These are phyloP conservation scores for Dionaea muscipula DNA, from an alignment of 179 eudicot genomes.

Conservation along the genomic window DNA sequence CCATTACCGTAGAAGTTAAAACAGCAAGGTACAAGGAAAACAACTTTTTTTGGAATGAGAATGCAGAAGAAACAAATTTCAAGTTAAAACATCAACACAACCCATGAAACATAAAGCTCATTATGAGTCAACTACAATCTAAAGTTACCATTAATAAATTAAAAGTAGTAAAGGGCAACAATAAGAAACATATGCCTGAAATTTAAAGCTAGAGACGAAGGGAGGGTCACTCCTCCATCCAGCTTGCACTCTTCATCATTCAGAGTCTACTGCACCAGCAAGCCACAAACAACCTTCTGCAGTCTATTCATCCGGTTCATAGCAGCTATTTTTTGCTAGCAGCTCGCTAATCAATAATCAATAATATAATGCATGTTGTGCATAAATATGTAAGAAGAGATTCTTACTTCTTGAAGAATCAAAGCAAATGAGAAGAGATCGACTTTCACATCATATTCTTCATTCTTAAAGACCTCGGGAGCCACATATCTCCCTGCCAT, in stretches of 20 bases:
- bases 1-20: too few relatives aligned
- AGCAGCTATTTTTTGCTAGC: not conserved
- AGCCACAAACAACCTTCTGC: not conserved
- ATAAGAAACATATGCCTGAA: too few relatives aligned
- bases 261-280: not conserved
- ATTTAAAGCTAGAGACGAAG: too few relatives aligned
- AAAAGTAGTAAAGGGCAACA: too few relatives aligned
- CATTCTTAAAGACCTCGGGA: slow-evolving; percentile 30
- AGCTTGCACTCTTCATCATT: too few relatives aligned
- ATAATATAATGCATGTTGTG: not conserved
- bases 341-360: not conserved
- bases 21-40: too few relatives aligned
- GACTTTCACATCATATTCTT: slow-evolving; percentile 35
- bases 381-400: not conserved
- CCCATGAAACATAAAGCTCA: not conserved
- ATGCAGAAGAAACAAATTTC: not conserved
- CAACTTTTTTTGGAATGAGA: too few relatives aligned
- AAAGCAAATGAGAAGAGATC: slow-evolving; percentile 41
- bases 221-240: too few relatives aligned
- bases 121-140: not conserved
- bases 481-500: slow-evolving; percentile 36
- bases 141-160: too few relatives aligned
- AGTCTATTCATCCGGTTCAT: too few relatives aligned
- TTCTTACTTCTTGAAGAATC: slow-evolving; percentile 37
- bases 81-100: not conserved